Evolutionary conservation across 2,329 filamentous ascomycete species (phyloP), one percentile per base, ranked within the genome.

Genomic region (Beauveria caledonica): DNA sequence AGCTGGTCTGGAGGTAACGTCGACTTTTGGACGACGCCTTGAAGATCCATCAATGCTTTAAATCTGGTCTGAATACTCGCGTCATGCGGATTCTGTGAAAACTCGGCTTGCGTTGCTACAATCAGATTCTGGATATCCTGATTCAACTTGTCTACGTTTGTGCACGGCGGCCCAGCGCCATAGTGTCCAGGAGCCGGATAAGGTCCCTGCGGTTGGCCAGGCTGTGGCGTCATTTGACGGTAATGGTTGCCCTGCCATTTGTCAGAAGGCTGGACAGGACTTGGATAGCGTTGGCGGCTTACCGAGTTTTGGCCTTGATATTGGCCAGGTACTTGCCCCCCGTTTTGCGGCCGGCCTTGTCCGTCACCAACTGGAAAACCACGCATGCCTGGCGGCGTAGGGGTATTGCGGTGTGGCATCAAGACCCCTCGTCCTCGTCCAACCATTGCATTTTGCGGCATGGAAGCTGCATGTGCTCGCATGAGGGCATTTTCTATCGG

Each of bases 401-500:
- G 84, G 2, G 87, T 92, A 64, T 88, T 84, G 60, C 86, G 83
- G 74, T 87, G 89, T 27, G 84, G 84, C 48, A 80, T 66, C 58
- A 80, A 68, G 23, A 69, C 78, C 60, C 81, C 80, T 39, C 81
- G 79, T 61, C 78, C 73, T 68, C 75, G 72, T 57, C 72, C 68
- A 70, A 78, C 66, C 77, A 82, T 68, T 27, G 67, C 65, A 73
- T 76, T 65, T 78, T 79, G 63, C 78, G 79, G 85, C 62, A 87
- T 76, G 39, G 83, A 82, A 25, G 80, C 83, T 5, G 81, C 83
- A 64, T 80, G 76, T 15, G 89, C 91, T 73, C 94, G 96, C 73
- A 94, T 90, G 62, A 99, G 80, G 55, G 93, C 92, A 73, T 91
- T 96, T 73, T 99, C 94, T 66, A 99, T 97, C 48, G 90, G 90